A percentile compares a stretch with the other conserved stretches of the same genome.
phyloP scores from a whole-genome alignment of 2,329 filamentous ascomycete species.

The Curvularia eragrostidis region DNA sequence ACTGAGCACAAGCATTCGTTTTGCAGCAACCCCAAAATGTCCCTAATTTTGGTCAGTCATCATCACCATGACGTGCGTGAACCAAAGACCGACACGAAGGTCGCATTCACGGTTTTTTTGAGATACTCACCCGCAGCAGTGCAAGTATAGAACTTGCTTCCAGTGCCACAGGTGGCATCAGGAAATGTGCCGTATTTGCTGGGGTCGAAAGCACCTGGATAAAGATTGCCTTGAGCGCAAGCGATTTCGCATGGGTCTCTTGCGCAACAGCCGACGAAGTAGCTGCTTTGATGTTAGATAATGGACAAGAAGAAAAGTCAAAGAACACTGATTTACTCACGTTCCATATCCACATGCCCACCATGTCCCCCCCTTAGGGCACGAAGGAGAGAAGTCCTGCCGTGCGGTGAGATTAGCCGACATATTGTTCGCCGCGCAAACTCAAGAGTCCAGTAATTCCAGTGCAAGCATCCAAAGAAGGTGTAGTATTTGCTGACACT shows the following conservation, averaged over 20 bases:
- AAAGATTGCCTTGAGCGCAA: conserved; percentile 42
- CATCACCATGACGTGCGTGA: neutral
- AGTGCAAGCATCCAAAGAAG: neutral
- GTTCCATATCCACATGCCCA: conserved; percentile 43
- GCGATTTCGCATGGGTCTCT: conserved; percentile 45
- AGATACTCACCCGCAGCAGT: conserved; percentile 13
- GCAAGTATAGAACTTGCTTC: conserved; percentile 48
- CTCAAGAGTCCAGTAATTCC: neutral
- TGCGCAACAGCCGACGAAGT: conserved; percentile 50
- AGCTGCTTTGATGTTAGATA: conserved; percentile 11
- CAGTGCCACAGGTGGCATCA: conserved; percentile 38
- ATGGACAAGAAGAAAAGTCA: neutral
- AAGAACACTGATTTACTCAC: conserved; percentile 1
- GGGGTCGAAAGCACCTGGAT: conserved; percentile 43
- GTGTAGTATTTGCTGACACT: neutral
- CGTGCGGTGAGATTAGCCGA: conserved; percentile 16
- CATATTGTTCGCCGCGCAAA: neutral
- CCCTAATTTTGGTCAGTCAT: conserved; percentile 4
- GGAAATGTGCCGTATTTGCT: conserved; percentile 39
- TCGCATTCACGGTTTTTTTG: neutral
- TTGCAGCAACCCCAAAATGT: conserved; percentile 51
- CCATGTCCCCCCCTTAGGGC: conserved; percentile 45
- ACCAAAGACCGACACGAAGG: neutral
- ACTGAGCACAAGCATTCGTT: conserved; percentile 43
- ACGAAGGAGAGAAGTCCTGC: conserved; percentile 39